A percentile compares a stretch with the other conserved stretches of the same genome.
phyloP scores from a whole-genome alignment of 768 basidiomycete genomes.

The Astraeus odoratus region DNA sequence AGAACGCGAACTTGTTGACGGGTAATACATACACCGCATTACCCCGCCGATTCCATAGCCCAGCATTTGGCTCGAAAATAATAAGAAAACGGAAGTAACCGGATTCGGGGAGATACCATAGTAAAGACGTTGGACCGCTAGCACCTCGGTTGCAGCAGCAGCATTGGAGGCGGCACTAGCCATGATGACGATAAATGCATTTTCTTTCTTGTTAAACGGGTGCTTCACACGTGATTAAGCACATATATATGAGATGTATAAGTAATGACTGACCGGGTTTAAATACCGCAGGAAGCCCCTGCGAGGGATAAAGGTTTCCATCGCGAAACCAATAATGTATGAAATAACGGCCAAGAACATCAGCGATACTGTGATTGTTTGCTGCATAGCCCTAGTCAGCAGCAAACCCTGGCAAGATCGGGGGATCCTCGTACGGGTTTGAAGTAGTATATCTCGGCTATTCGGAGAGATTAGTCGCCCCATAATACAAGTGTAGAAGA shows the following conservation, averaged over 20 bases:
- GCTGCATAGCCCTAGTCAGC: constrained; percentile 25
- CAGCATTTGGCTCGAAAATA: constrained; percentile 29
- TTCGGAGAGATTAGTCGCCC: constrained; percentile 4
- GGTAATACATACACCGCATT: constrained; percentile 35
- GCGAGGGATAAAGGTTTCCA: constrained; percentile 41
- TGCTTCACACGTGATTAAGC: constrained; percentile 20
- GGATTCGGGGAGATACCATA: constrained; percentile 47
- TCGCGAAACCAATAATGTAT: constrained; percentile 42
- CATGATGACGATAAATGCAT: constrained; percentile 54
- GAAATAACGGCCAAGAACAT: constrained; percentile 50
- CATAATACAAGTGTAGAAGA: background rate
- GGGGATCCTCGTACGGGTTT: constrained; percentile 37
- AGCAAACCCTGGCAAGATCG: too few species aligned
- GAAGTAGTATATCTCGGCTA: constrained; percentile 57
- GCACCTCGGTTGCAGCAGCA: constrained; percentile 46
- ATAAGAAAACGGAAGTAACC: constrained; percentile 37
- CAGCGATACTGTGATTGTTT: constrained; percentile 44
- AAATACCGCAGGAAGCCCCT: constrained; percentile 41
- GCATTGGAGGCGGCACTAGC: constrained; percentile 46
- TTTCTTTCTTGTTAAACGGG: constrained; percentile 56
- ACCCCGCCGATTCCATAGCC: constrained; percentile 54
- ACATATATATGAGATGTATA: background rate
- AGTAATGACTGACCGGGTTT: constrained; percentile 35
- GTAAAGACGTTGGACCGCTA: constrained; percentile 47
- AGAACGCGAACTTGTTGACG: background rate